Base-by-base conservation (phyloP, 1,284 basidiomycete species). In the Cystobasidium pallidum region DNA sequence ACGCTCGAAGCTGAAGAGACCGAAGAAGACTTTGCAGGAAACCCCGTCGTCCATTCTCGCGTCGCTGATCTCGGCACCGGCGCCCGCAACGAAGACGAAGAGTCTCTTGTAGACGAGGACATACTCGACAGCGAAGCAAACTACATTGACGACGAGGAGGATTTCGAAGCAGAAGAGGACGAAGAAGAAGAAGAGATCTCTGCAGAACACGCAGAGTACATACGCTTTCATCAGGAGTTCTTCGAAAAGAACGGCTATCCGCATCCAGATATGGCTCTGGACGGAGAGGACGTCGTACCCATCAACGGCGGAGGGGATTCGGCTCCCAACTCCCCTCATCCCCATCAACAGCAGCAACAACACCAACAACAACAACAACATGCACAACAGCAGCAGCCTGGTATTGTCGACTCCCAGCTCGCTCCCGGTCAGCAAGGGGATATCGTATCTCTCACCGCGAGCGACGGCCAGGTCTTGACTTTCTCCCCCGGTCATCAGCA, bases 301-400 rank as follows among this genome's bases (percentile, higher is more conserved):
- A 41, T 32, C 2, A 43, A 28, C 62, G 45, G 34, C 15, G 6
- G 26, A 21, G 34, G 58, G 10, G 62, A 64, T 17, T 51, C 62
- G 6, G 17, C 39, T n/a, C 66, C 66, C 28, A 36, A 32, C 19
- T 57, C 45, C 7, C 57, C 52, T 10, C 41, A 62, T 47, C 55
- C 55, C n/a, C 58, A 70, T 15, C 58, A 61, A 41, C 67, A 70
- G 17, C 68, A 71, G 24, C 61, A 61, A 13, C 11, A 52, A 36
- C 49, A 45, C 24, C 57, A 70, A 26, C 57, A 68, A 32, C 24
- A 19, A 13, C 45, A 70, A 52, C 67, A 68, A 28, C 66, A 70
- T 32, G 55, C 59, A 52, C 66, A 70, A 32, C 45, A 61, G 30
- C 66, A 70, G 28, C 26, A 36, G 24, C 55, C 62, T 34, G 62